Base-by-base conservation (phyloP, 345 rosid species). In the Gossypium rotundifolium region DNA sequence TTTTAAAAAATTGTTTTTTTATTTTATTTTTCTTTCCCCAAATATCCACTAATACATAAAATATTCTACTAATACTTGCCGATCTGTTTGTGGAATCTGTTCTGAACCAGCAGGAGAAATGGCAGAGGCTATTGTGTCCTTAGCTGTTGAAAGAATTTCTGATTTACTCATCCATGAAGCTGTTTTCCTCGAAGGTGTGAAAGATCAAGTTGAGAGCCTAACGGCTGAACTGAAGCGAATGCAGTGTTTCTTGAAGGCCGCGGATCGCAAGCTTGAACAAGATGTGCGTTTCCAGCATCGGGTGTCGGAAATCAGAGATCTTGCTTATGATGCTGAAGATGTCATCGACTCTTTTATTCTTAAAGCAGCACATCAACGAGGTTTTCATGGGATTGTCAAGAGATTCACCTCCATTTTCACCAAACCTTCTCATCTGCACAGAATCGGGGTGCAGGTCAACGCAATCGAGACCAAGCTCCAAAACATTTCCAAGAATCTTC, bases 271-370 rank as follows among this genome's bases (percentile, higher is more conserved):
- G 27, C 17, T 0, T 4, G 70, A 65, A 2, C 29, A 18, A n/a
- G 29, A 42, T 4, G 4, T 0, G 6, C 29, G 27, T 65, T 1
- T 18, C 3, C 17, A 22, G 0, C 44, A 11, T 65, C 29, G 9
- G 7, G 52, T 65, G 10, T 2, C 4, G 0, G 29, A 65, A 44
- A 42, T 65, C 0, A 44, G 4, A 65, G 17, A 42, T 18, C 52
- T 65, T 18, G 70, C 70, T 11, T 65, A 18, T 9, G 29, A 65
- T n/a, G 29, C 52, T 2, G 70, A 65, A 65, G 70, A 65, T 65
- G 52, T 65, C 11, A 65, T 42, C 7, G 52, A 65, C 3, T 0
- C 52, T 0, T 65, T 65, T 27, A 18, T 65, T 45, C 70, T 65
- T 18, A 1, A 65, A 44, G 0, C 0, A 5, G 53, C 53, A 6